phyloP scores from a whole-genome alignment of 352 stramenopile genomes.

The Phytophthora ohioensis region DNA sequence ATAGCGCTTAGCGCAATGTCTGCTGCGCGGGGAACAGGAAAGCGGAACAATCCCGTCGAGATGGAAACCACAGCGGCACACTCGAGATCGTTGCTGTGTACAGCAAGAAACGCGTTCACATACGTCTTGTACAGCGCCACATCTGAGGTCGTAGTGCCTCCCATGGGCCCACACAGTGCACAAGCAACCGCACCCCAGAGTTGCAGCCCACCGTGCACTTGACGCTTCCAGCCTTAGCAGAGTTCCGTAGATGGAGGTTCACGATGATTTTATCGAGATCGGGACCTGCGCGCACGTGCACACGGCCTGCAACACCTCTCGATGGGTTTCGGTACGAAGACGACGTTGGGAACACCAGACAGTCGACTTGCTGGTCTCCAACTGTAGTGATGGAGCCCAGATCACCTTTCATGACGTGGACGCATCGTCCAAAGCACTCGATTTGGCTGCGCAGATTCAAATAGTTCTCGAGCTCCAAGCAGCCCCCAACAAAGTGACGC shows the following conservation, averaged over 20 bases:
- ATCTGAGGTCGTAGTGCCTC: neutral
- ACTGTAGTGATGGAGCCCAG: constrained; percentile 48
- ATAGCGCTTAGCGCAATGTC: constrained; percentile 50
- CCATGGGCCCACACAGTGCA: constrained; percentile 61
- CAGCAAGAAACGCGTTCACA: constrained; percentile 45
- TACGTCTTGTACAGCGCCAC: constrained; percentile 64
- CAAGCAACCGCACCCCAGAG: constrained; percentile 52
- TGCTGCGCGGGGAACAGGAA: constrained; percentile 47
- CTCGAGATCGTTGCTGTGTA: constrained; percentile 42
- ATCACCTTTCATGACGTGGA: constrained; percentile 55
- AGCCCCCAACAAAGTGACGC: constrained; percentile 21
- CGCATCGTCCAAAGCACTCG: constrained; percentile 44
- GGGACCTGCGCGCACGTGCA: constrained; percentile 60
- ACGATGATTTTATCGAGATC: constrained; percentile 25
- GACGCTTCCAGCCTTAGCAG: constrained; percentile 21
- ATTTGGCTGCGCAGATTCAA: constrained; percentile 52
- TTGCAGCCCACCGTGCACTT: constrained; percentile 59
- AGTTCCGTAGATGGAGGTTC: constrained; percentile 13
- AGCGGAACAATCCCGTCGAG: constrained; percentile 53
- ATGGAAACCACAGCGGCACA: constrained; percentile 67
- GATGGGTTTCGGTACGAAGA: constrained; percentile 44
- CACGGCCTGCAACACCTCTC: constrained; percentile 51
- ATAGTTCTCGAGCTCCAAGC: constrained; percentile 45
- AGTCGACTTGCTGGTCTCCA: constrained; percentile 51
- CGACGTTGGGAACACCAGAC: constrained; percentile 71